Evolutionary conservation across 352 stramenopile genomes (phyloP).

Genomic region (Globisporangium echinulatum): DNA sequence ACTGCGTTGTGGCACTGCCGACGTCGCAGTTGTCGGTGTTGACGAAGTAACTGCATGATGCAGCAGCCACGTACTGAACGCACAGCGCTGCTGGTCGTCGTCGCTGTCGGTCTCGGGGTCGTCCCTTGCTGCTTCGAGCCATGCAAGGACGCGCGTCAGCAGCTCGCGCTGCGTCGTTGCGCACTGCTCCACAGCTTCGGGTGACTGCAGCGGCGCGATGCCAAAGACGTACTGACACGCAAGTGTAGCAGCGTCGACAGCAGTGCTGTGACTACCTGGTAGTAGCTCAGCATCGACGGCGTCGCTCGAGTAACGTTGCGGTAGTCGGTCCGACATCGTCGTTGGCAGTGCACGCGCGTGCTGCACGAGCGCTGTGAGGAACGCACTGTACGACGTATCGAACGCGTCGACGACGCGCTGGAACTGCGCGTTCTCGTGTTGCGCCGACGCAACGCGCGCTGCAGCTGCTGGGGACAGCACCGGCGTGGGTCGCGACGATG

Average conservation of each 20-base stretch:
- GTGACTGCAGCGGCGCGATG: conserved; percentile 17
- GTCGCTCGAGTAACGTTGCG: too few relatives aligned
- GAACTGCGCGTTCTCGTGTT: conserved; percentile 24
- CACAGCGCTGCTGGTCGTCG: conserved; percentile 12
- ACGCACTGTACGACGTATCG: conserved; percentile 21
- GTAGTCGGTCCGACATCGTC: too few relatives aligned
- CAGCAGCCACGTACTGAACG: conserved; percentile 33
- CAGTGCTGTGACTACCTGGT: neutral
- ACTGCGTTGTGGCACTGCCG: conserved; percentile 14
- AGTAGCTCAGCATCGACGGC: neutral
- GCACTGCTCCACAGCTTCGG: neutral
- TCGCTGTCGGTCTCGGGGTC: conserved; percentile 7
- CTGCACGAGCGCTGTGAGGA: conserved; percentile 17
- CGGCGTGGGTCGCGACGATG: neutral
- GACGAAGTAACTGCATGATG: conserved; percentile 4
- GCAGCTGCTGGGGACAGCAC: conserved; percentile 2
- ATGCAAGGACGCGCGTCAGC: conserved; percentile 3
- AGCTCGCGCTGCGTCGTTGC: neutral
- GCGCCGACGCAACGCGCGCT: conserved; percentile 15
- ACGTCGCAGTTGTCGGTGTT: neutral
- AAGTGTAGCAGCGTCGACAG: conserved; percentile 9
- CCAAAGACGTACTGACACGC: conserved; percentile 37
- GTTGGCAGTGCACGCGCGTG: neutral
- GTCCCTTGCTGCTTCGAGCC: conserved; percentile 1
- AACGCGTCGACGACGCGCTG: conserved; percentile 34